A percentile compares a stretch with the other conserved stretches of the same genome.
phyloP scores from a whole-genome alignment of 1,139 yeast species.

The Lodderomyces metapsilosis region DNA sequence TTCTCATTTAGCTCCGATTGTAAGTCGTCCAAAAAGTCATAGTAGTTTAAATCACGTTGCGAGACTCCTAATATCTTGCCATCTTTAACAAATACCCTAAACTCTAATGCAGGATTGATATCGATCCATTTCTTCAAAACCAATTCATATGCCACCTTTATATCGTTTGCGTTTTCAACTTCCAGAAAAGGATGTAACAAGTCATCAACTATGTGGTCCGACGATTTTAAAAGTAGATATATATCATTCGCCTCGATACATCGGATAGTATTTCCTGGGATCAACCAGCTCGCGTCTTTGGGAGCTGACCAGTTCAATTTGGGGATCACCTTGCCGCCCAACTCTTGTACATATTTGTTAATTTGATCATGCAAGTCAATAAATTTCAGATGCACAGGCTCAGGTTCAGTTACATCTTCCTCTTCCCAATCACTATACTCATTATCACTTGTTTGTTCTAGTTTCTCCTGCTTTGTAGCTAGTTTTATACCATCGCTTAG shows the following conservation, averaged over 20 bases:
- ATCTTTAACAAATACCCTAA: conserved; percentile 74
- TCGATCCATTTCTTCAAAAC: conserved; percentile 78
- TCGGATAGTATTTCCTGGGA: conserved; percentile 70
- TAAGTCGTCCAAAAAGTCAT: conserved; percentile 59
- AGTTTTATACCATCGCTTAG: conserved; percentile 73
- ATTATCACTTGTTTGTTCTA: conserved; percentile 50
- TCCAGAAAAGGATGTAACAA: conserved; percentile 67
- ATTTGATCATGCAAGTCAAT: conserved; percentile 57
- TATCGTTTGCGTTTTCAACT: conserved; percentile 15
- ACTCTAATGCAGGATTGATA: conserved; percentile 86
- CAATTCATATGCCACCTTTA: conserved; percentile 48
- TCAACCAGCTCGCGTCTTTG: conserved; percentile 89
- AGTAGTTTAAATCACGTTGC: conserved; percentile 84
- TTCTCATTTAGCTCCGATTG: conserved; percentile 43
- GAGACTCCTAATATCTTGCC: conserved; percentile 66
- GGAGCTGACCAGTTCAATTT: conserved; percentile 98
- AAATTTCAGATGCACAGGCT: conserved; percentile 33
- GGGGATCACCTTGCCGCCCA: conserved; percentile 69
- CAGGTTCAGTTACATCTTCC: conserved; percentile 20
- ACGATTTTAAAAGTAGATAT: conserved; percentile 76
- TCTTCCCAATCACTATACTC: conserved; percentile 75
- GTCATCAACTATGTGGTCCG: conserved; percentile 86
- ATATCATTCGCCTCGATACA: conserved; percentile 73
- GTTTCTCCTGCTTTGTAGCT: conserved; percentile 36
- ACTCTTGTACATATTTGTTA: conserved; percentile 33